These are phyloP conservation scores for Capronia coronata DNA, from an alignment of 2,329 filamentous ascomycete genomes.

Conservation along the genomic window DNA sequence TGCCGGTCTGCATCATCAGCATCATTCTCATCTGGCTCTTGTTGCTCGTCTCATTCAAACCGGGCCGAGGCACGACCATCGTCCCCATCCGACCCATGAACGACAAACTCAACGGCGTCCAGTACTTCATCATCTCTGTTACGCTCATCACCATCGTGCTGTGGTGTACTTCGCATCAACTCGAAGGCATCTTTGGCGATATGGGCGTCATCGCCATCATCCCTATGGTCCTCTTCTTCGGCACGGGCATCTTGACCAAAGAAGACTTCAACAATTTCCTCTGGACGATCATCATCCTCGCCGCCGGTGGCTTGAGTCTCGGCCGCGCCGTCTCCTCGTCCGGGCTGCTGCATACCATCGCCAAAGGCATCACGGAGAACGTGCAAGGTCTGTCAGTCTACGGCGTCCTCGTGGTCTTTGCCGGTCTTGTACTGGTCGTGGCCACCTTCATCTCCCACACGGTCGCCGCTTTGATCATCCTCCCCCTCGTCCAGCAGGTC, in stretches of 20 bases:
- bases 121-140: slow-evolving; percentile 85
- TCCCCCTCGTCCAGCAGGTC: slow-evolving; percentile 83
- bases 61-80: slow-evolving; percentile 77
- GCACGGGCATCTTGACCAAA: slow-evolving; percentile 90
- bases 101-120: slow-evolving; percentile 78
- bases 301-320: slow-evolving; percentile 83
- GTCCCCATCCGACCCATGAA: slow-evolving; percentile 84
- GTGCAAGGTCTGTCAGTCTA: slow-evolving; percentile 80
- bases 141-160: slow-evolving; percentile 78
- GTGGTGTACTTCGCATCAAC: slow-evolving; percentile 87
- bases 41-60: slow-evolving; percentile 76
- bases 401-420: slow-evolving; percentile 78
- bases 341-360: slow-evolving; percentile 83
- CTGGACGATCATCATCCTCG: slow-evolving; percentile 97
- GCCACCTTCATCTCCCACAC: slow-evolving; percentile 98
- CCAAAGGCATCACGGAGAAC: slow-evolving; percentile 62
- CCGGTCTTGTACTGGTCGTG: slow-evolving; percentile 75
- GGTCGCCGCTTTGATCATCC: slow-evolving; percentile 87
- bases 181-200: slow-evolving; percentile 83
- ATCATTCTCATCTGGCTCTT: slow-evolving; percentile 85
- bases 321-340: slow-evolving; percentile 93
- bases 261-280: slow-evolving; percentile 99
- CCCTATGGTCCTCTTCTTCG: slow-evolving; percentile 92
- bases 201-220: slow-evolving; percentile 99
- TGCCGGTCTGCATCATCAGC: slow-evolving; percentile 86